Base-by-base conservation (phyloP, 208 protist genomes). In the Leishmania major region DNA sequence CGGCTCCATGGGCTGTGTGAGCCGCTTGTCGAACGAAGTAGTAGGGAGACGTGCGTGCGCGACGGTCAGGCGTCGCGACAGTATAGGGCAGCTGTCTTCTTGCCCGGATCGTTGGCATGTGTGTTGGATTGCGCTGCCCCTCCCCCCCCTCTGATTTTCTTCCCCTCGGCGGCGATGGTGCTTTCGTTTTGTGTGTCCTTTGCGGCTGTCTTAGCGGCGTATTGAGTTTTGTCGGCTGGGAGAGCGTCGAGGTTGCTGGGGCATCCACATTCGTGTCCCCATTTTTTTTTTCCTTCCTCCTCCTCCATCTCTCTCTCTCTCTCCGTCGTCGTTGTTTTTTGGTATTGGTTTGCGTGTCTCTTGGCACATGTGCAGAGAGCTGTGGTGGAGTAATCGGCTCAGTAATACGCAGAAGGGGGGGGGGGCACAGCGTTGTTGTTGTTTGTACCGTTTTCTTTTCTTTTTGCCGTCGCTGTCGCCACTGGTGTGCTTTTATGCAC, bases 1-100 rank as follows among this genome's bases (percentile, higher is more conserved):
- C 40, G 43, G 55, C 57, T 31, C 43, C 70, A 55, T 69, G 78
- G 53, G 78, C 78, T 76, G 43, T 77, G 78, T 49, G 57, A 72
- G 13, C 53, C 57, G 53, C 31, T 66, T 22, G 15, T 35, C 10
- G 31, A 62, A 43, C 47, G 19, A 43, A 55, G 60, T 28, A 77
- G 31, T 64, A 28, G 35, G 35, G 22, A 28, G 47, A 62, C 6
- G 13, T n/a, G 19, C 13, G 45, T 51, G 40, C 8, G 10, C 45
- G 45, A 40, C 40, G 70, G 28, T 1, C 15, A 28, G 70, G 17
- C 25, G 22, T 45, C n/a, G 70, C 28, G 55, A 35, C 43, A 1
- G 28, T 37, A 25, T 35, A 13, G 45, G 43, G 70, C 11, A 69
- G 31, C 31, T 69, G 62, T 43, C 62, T 69, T 13, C 31, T 43